phyloP scores from a whole-genome alignment of 257 asterid genomes.

The Petunia secreta region DNA sequence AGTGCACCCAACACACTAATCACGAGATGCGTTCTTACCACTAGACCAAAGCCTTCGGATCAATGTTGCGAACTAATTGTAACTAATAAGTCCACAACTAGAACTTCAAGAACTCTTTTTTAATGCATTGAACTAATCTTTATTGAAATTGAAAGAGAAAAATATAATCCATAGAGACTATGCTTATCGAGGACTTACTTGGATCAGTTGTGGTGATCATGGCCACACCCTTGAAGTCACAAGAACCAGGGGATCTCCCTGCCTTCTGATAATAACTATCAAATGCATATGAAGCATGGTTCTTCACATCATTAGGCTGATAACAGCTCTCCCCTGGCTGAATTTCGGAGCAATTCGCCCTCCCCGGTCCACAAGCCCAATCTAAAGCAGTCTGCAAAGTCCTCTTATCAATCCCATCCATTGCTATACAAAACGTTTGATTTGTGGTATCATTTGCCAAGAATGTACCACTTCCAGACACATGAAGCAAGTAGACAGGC shows the following conservation, averaged over 20 bases:
- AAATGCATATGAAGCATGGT: constrained; percentile 92
- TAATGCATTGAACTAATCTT: constrained; percentile 9
- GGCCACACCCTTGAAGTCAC: constrained; percentile 98
- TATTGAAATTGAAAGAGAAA: background rate
- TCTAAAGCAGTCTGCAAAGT: constrained; percentile 92
- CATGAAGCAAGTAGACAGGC: constrained; percentile 91
- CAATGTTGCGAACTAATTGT: background rate
- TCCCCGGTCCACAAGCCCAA: constrained; percentile 99
- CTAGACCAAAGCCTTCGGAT: background rate
- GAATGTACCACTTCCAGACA: constrained; percentile 88
- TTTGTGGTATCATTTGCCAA: constrained; percentile 93
- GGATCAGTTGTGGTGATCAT: constrained; percentile 98
- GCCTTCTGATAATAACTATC: constrained; percentile 91
- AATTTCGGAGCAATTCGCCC: constrained; percentile 92
- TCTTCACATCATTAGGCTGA: constrained; percentile 81
- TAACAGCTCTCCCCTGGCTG: constrained; percentile 97
- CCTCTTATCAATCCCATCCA: constrained; percentile 66
- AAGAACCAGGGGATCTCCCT: constrained; percentile 68
- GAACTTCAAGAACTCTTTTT: background rate
- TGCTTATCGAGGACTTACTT: constrained; percentile 56
- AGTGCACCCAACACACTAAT: too few species aligned
- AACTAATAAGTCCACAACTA: background rate
- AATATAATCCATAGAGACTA: background rate
- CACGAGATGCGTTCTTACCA: too few species aligned
- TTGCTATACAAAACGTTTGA: constrained; percentile 78